These are phyloP conservation scores for Lactarius sp. DNA, from an alignment of 768 basidiomycete species.

Conservation along the genomic window DNA sequence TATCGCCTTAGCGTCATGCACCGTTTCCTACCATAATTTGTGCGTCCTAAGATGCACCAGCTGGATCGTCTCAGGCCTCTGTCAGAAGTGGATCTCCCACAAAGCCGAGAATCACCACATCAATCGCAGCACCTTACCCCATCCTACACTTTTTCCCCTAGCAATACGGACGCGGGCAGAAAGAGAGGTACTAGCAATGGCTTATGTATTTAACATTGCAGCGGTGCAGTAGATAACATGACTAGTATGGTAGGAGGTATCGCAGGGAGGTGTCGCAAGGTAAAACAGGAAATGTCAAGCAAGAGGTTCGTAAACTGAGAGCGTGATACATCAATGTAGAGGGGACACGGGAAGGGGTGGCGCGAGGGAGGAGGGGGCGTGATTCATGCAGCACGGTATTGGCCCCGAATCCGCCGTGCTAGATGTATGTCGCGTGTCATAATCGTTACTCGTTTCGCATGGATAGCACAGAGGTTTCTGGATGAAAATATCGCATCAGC, in stretches of 20 bases:
- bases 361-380: not conserved
- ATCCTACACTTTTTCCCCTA: not conserved
- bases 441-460: constrained; percentile 95
- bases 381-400: constrained; percentile 61
- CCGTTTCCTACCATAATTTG: too few species aligned
- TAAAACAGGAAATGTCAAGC: constrained; percentile 7
- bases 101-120: not conserved
- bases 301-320: constrained; percentile 8
- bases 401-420: constrained; percentile 89
- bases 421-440: constrained; percentile 98
- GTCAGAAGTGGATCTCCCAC: too few species aligned
- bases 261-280: constrained; percentile 23
- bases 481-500: not conserved
- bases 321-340: constrained; percentile 12
- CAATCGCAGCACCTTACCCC: not conserved
- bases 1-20: too few species aligned
- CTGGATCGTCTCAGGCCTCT: too few species aligned
- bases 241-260: constrained; percentile 14
- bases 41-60: too few species aligned
- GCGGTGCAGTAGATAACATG: constrained; percentile 16
- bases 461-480: constrained; percentile 94
- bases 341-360: not conserved
- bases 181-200: not conserved
- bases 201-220: constrained; percentile 7
- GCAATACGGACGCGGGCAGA: not conserved